These are phyloP conservation scores for Panellus pusillus DNA, from an alignment of 768 basidiomycete species.

Conservation along the genomic window DNA sequence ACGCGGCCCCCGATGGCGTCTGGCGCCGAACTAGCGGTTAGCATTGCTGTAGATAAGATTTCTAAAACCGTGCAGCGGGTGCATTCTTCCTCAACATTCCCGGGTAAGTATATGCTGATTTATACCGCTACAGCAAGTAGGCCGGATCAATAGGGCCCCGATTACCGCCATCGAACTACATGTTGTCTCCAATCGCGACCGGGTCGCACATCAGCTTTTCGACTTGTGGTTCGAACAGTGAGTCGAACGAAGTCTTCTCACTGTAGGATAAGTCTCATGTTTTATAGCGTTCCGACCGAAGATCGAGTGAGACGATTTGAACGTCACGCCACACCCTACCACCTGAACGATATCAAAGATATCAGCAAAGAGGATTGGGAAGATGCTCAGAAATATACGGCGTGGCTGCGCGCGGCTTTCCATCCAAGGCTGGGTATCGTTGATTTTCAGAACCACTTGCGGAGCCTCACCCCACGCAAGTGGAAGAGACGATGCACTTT, in stretches of 20 bases:
- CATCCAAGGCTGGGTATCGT: slow-evolving; percentile 26
- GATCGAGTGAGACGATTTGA: slow-evolving; percentile 48
- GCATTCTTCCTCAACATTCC: neutral
- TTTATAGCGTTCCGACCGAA: slow-evolving; percentile 46
- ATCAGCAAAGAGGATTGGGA: slow-evolving; percentile 38
- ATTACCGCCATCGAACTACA: slow-evolving; percentile 60
- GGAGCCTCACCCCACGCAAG: slow-evolving; percentile 28
- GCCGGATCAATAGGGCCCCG: slow-evolving; percentile 52
- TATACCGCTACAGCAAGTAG: slow-evolving; percentile 50
- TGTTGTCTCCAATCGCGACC: slow-evolving; percentile 68
- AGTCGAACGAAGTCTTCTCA: slow-evolving; percentile 24
- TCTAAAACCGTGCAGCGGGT: slow-evolving; percentile 54
- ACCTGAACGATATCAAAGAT: slow-evolving; percentile 38
- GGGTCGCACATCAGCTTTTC: slow-evolving; percentile 64
- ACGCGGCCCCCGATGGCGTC: slow-evolving; percentile 46
- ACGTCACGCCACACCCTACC: slow-evolving; percentile 41
- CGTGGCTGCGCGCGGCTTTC: slow-evolving; percentile 30
- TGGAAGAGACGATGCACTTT: slow-evolving; percentile 40
- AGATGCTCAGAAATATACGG: slow-evolving; percentile 20
- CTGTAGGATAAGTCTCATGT: neutral
- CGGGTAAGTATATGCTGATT: neutral
- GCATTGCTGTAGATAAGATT: slow-evolving; percentile 65
- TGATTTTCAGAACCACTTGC: slow-evolving; percentile 28
- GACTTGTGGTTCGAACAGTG: slow-evolving; percentile 70
- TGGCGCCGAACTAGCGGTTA: slow-evolving; percentile 48